Conservation (phyloP, 2,329 filamentous ascomycete genomes). For the Amesomyces nigricolor region DNA sequence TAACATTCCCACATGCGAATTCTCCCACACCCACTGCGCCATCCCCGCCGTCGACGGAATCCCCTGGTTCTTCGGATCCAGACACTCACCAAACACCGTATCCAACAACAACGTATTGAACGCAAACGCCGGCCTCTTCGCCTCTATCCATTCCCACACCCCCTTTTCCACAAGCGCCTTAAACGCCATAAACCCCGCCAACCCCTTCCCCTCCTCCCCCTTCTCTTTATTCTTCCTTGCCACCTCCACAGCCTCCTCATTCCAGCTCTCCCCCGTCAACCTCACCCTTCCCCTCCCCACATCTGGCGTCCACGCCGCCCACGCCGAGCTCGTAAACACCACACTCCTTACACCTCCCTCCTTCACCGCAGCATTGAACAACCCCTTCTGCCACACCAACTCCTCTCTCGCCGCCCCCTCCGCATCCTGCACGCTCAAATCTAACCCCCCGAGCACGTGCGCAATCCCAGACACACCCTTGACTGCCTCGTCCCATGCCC, state of each 20-base stretch:
- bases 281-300: slow-evolving; percentile 19
- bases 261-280: slow-evolving; percentile 28
- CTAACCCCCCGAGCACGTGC: slow-evolving; percentile 25
- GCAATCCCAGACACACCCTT: slow-evolving; percentile 26
- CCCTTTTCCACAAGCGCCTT: slow-evolving; percentile 31
- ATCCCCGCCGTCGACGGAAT: slow-evolving; percentile 31
- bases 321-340: slow-evolving; percentile 31
- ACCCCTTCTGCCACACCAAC: slow-evolving; percentile 14
- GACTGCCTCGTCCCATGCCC: slow-evolving; percentile 26
- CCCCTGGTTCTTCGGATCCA: slow-evolving; percentile 29
- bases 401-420: slow-evolving; percentile 24
- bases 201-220: slow-evolving; percentile 20
- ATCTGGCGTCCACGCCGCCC: slow-evolving; percentile 31
- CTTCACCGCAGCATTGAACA: slow-evolving; percentile 17
- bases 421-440: slow-evolving; percentile 20
- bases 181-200: slow-evolving; percentile 31
- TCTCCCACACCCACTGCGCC: slow-evolving; percentile 30
- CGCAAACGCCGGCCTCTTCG: slow-evolving; percentile 27
- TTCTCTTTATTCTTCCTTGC: slow-evolving; percentile 17
- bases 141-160: slow-evolving; percentile 32
- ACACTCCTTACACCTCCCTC: slow-evolving; percentile 27
- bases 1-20: slow-evolving; percentile 16
- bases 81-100: slow-evolving; percentile 29
- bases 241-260: slow-evolving; percentile 29
- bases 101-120: slow-evolving; percentile 33